These are phyloP conservation scores for Coffea humblotiana DNA, from an alignment of 305 asterid species.

Conservation along the genomic window DNA sequence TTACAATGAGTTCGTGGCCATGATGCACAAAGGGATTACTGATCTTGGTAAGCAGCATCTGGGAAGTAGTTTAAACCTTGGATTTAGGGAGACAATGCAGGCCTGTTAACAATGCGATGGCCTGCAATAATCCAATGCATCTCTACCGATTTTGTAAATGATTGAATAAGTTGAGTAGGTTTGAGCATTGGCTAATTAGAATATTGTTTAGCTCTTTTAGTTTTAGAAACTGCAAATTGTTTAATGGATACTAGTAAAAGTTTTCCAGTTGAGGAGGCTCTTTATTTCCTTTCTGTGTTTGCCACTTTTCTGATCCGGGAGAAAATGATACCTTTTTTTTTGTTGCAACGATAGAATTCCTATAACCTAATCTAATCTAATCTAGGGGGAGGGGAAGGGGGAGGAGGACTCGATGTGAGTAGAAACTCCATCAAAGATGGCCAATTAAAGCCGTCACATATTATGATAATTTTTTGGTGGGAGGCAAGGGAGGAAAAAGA, in stretches of 20 bases:
- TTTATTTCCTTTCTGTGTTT: too few relatives aligned
- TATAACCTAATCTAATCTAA: too few relatives aligned
- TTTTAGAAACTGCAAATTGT: not conserved
- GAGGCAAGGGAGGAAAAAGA: not conserved
- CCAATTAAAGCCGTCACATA: too few relatives aligned
- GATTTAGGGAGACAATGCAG: constrained; percentile 44
- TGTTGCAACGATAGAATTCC: too few relatives aligned
- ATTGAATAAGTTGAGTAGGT: constrained; percentile 9
- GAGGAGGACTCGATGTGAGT: too few relatives aligned
- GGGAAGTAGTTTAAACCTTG: constrained; percentile 34
- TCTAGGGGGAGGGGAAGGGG: too few relatives aligned
- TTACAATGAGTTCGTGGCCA: constrained; percentile 71
- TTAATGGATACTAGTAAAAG: not conserved
- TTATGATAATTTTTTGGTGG: too few relatives aligned
- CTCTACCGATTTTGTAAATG: constrained; percentile 15
- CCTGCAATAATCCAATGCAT: not conserved
- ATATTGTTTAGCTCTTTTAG: not conserved
- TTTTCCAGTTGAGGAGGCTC: not conserved
- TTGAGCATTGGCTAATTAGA: constrained; percentile 6
- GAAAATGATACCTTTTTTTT: too few relatives aligned
- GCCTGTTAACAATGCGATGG: constrained; percentile 31
- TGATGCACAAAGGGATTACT: constrained; percentile 66
- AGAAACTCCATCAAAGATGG: too few relatives aligned
- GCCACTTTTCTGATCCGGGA: too few relatives aligned
- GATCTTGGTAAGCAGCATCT: constrained; percentile 43